Evolutionary conservation across 2,329 filamentous ascomycete genomes (phyloP), one percentile per base, ranked within the genome.

Genomic region (Colletotrichum truncatum): DNA sequence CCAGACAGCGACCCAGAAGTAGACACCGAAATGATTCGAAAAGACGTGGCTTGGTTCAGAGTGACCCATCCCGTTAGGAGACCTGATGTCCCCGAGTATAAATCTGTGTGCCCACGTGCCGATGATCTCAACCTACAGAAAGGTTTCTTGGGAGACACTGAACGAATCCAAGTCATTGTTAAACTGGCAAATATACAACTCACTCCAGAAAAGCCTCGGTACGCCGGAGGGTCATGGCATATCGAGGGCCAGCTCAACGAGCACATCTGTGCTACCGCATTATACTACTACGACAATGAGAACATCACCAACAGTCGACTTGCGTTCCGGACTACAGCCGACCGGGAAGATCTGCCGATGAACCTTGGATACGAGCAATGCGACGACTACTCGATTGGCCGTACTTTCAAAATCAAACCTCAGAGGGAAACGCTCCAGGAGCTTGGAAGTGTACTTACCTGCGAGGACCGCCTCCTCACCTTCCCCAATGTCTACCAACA

Each of bases 111-210:
- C 10, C 62, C 49, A 3, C 23, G 62, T 12, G 9, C 70, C 18
- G 48, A 64, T 12, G 68, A 74, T 12, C 68, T 77, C 48, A 72
- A 74, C 25, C 67, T 62, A 32, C 60, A 70, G 3, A 56, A 67
- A 1, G 70, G 70, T 2, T 81, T 78, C 67, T 75, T 76, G 49
- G 36, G 72, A 4, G 70, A 69, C 23, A 64, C 67, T 3, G 61
- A 72, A 9, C 75, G 75, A 3, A 75, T 91, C 0, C 89, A 92
- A 65, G 79, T 92, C 39, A 87, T 91, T 58, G 83, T 89, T 56
- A 91, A 91, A 73, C 76, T 92, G 10, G 82, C 86, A 12, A 87
- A 85, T 49, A 86, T 91, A 45, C 81, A 89, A 26, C 79, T 91
- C 1, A 87, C 82, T 0, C 89, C 89, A 0, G 84, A 86, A 16